Evolutionary conservation across 1,284 basidiomycete genomes (phyloP).

Genomic region (Exobasidium cylindrosporum): DNA sequence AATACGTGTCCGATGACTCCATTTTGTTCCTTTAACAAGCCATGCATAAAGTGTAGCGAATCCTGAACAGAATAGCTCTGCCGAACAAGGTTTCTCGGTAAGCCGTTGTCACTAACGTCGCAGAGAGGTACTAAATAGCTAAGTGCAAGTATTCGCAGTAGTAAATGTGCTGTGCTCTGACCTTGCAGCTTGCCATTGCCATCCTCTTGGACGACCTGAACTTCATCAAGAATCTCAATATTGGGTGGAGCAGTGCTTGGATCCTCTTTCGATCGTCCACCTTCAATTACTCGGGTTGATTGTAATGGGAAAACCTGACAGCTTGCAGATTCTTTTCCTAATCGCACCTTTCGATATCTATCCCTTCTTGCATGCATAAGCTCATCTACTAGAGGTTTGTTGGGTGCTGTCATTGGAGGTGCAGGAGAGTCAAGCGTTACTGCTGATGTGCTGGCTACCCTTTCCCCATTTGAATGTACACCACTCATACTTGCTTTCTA

Average conservation of each 20-base stretch:
- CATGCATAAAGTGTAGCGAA: conserved; percentile 2
- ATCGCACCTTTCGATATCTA: neutral
- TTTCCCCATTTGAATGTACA: no score
- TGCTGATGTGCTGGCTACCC: neutral
- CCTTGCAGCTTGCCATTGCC: neutral
- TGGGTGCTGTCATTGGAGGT: neutral
- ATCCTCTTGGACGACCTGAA: neutral
- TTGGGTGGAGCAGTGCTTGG: neutral
- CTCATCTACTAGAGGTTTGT: neutral
- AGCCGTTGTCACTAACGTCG: neutral
- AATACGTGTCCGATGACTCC: conserved; percentile 10
- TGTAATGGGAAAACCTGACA: neutral
- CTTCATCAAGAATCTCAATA: neutral
- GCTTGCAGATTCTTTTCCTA: neutral
- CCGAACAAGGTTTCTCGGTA: conserved; percentile 1
- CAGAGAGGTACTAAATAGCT: conserved; percentile 17
- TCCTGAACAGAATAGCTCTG: conserved; percentile 9
- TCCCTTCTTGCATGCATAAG: neutral
- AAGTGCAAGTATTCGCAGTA: conserved; percentile 7
- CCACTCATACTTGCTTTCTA: no score
- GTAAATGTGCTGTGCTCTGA: conserved; percentile 13
- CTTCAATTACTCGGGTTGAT: neutral
- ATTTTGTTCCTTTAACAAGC: conserved; percentile 3
- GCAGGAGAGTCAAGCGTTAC: neutral
- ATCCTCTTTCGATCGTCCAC: neutral